phyloP scores from a whole-genome alignment of 352 stramenopile genomes.

The Blastocystis hominis region DNA sequence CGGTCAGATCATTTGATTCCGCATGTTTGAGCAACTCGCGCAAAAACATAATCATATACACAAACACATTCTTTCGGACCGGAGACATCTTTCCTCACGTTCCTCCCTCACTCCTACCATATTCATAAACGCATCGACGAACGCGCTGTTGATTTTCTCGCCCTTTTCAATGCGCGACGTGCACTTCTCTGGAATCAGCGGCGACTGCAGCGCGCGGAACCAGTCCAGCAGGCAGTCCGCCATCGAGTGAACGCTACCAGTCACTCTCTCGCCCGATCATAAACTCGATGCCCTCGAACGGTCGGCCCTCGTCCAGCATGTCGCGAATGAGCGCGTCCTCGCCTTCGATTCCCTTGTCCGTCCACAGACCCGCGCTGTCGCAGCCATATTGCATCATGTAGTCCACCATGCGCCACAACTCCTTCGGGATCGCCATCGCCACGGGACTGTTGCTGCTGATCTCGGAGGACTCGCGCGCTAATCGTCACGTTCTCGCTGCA shows the following conservation, averaged over 20 bases:
- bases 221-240: not conserved
- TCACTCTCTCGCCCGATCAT: not conserved
- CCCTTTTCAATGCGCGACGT: not conserved
- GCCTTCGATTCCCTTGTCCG: not conserved
- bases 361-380: not conserved
- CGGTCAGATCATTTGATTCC: constrained; percentile 3
- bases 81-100: not conserved
- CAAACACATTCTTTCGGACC: constrained; percentile 4
- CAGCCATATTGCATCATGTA: constrained; percentile 71
- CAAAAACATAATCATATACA: constrained; percentile 27
- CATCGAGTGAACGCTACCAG: not conserved
- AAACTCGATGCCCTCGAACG: not conserved
- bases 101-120: not conserved
- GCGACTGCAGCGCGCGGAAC: not conserved
- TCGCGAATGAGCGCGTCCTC: not conserved
- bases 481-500: not conserved
- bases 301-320: not conserved
- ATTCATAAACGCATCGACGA: not conserved
- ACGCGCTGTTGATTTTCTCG: not conserved
- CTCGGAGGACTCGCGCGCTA: not conserved
- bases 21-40: not conserved
- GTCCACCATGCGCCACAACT: constrained; percentile 92
- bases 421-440: constrained; percentile 81
- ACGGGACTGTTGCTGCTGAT: constrained; percentile 55
- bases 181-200: not conserved